Evolutionary conservation across 306 rosid genomes (phyloP).

Genomic region (Ochetophila trinervis): DNA sequence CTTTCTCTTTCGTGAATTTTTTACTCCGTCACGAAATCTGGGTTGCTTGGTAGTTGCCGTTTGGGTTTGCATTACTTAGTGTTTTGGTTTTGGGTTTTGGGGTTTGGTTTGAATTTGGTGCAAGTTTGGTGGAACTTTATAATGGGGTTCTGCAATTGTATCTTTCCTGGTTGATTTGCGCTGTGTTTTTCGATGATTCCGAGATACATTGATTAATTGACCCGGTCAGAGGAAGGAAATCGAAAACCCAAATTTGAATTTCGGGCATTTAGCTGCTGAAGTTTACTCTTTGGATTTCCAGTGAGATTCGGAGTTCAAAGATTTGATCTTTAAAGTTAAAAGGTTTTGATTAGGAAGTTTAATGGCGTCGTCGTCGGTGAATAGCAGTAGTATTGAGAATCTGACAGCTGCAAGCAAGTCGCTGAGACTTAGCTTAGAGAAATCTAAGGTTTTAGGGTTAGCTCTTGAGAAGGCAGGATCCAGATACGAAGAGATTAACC

Average conservation of each 20-base stretch:
- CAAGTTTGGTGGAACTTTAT: conserved; percentile 21
- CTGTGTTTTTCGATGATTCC: conserved; percentile 48
- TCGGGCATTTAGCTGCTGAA: conserved; percentile 4
- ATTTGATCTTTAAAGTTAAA: conserved; percentile 21
- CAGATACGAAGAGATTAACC: conserved; percentile 69
- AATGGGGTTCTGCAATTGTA: conserved; percentile 11
- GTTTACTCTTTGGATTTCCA: conserved; percentile 8
- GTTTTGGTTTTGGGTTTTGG: conserved; percentile 23
- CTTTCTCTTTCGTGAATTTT: conserved; percentile 5
- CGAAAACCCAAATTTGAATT: conserved; percentile 20
- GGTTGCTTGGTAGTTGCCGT: conserved; percentile 15
- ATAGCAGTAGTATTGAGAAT: conserved; percentile 40
- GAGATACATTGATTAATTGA: conserved; percentile 21
- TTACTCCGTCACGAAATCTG: not conserved
- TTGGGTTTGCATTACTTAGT: not conserved
- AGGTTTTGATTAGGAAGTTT: conserved; percentile 23
- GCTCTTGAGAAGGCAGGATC: conserved; percentile 79
- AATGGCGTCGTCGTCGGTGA: conserved; percentile 58
- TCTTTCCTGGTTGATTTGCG: conserved; percentile 25
- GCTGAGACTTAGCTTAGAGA: conserved; percentile 75
- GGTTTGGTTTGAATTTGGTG: conserved; percentile 18
- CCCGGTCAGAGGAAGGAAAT: not conserved
- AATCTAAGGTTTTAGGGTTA: conserved; percentile 65
- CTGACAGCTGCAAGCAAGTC: conserved; percentile 68
- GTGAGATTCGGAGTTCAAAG: conserved; percentile 13